phyloP scores from a whole-genome alignment of 768 basidiomycete species.

The Pleurotus cornucopiae region DNA sequence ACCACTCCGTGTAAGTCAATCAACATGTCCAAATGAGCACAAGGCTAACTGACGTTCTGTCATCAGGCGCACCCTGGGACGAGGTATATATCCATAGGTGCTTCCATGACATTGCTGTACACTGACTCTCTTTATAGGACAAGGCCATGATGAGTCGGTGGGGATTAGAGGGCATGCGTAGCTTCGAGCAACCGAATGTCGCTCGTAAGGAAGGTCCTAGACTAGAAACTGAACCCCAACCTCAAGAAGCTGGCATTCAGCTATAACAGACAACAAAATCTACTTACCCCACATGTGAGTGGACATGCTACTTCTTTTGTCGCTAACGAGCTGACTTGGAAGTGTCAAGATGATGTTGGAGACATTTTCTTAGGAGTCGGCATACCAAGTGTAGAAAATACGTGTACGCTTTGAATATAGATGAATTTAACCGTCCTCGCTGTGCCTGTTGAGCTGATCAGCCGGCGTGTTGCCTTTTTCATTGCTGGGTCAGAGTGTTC shows the following conservation, averaged over 20 bases:
- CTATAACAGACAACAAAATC: not conserved
- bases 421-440: not conserved
- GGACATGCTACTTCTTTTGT: not conserved
- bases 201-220: constrained; percentile 47
- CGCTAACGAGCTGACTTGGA: not conserved
- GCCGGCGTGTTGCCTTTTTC: not conserved
- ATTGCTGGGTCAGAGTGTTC: not conserved
- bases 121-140: constrained; percentile 46
- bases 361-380: not conserved
- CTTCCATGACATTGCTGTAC: constrained; percentile 1
- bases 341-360: not conserved
- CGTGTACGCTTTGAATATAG: constrained; percentile 9
- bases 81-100: constrained; percentile 44
- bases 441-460: constrained; percentile 5
- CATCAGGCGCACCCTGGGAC: constrained; percentile 86
- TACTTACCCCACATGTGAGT: not conserved
- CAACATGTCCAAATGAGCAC: constrained; percentile 6
- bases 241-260: constrained; percentile 6
- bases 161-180: constrained; percentile 89
- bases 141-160: constrained; percentile 91
- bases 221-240: constrained; percentile 11
- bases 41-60: constrained; percentile 12
- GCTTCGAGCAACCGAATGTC: constrained; percentile 74
- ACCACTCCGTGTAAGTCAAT: constrained; percentile 84
- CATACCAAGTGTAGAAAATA: constrained; percentile 8